phyloP scores from a whole-genome alignment of 2,329 filamentous ascomycete species.

The Penicillium sp. region DNA sequence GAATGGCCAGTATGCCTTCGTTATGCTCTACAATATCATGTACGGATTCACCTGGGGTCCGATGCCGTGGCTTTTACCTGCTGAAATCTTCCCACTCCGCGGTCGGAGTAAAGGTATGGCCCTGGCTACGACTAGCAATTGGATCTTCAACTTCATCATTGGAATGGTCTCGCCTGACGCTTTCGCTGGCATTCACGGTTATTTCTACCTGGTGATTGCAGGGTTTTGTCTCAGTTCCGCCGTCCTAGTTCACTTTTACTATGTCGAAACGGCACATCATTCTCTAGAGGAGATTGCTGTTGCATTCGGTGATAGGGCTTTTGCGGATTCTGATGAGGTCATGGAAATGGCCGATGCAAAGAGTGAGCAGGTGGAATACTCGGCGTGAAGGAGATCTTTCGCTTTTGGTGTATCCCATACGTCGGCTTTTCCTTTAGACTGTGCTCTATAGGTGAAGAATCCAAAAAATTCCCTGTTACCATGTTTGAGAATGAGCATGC shows the following conservation, averaged over 20 bases:
- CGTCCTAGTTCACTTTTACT: slow-evolving; percentile 40
- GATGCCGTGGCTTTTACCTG: slow-evolving; percentile 40
- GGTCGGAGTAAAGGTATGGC: slow-evolving; percentile 43
- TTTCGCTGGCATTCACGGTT: slow-evolving; percentile 43
- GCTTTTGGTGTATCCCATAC: neutral
- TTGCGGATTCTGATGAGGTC: slow-evolving; percentile 25
- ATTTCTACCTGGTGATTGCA: slow-evolving; percentile 45
- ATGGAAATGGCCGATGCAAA: slow-evolving; percentile 9
- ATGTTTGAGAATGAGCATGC: no score
- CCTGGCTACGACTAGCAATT: slow-evolving; percentile 47
- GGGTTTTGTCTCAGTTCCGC: slow-evolving; percentile 43
- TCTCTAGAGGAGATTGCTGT: slow-evolving; percentile 37
- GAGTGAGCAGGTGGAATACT: slow-evolving; percentile 4
- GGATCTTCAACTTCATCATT: slow-evolving; percentile 37
- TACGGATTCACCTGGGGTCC: slow-evolving; percentile 43
- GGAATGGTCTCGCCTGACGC: slow-evolving; percentile 45
- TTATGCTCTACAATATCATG: slow-evolving; percentile 41
- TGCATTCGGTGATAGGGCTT: slow-evolving; percentile 43
- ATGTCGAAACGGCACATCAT: slow-evolving; percentile 42
- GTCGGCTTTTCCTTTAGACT: neutral
- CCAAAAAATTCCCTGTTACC: no score
- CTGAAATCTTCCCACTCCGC: slow-evolving; percentile 33
- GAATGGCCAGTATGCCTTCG: slow-evolving; percentile 41
- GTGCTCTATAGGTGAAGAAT: neutral
- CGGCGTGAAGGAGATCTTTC: neutral